Evolutionary conservation across 2,329 filamentous ascomycete genomes (phyloP).

Genomic region (Monilinia laxa): DNA sequence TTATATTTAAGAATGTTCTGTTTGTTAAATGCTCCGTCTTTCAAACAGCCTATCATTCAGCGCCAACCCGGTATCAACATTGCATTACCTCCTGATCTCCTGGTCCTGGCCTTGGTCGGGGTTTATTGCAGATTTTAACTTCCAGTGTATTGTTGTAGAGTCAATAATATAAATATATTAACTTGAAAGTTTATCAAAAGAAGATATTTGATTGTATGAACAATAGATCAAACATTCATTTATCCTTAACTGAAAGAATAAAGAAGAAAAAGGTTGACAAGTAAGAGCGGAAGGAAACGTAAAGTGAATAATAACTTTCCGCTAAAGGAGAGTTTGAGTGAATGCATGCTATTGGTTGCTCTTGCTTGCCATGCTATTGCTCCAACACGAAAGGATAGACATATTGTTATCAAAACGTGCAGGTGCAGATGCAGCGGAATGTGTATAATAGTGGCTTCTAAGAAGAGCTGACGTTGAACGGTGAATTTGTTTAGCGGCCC

Average conservation of each 20-base stretch:
- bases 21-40: not conserved
- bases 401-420: constrained; percentile 4
- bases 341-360: not conserved
- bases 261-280: not conserved
- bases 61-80: not conserved
- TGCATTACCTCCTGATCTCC: not conserved
- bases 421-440: constrained; percentile 6
- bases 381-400: not conserved
- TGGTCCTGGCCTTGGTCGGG: not conserved
- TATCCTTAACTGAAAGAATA: not conserved
- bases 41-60: not conserved
- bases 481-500: not conserved
- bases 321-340: not conserved
- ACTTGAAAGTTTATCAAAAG: not conserved
- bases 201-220: not conserved
- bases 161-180: not conserved
- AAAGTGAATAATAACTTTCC: not conserved
- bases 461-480: constrained; percentile 19
- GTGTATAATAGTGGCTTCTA: constrained; percentile 10
- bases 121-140: not conserved
- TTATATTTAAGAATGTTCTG: not conserved
- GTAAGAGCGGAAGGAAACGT: not conserved
- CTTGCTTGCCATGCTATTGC: not conserved
- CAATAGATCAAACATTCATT: not conserved
- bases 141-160: not conserved